Base-by-base conservation (phyloP, 106 monocot species). In the Apostasia ramifera region DNA sequence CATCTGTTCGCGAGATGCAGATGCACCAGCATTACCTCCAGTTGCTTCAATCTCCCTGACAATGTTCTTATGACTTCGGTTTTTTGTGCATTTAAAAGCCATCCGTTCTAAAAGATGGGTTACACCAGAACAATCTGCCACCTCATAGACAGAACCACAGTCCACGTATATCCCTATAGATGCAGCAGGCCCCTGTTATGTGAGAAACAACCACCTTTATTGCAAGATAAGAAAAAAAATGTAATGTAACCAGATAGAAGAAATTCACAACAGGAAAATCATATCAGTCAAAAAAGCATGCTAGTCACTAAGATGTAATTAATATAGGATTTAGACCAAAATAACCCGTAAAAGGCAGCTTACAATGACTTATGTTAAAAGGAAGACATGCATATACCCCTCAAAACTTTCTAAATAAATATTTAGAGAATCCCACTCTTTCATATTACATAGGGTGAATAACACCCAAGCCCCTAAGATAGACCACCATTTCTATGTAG, bases 1-100 rank as follows among this genome's bases (percentile, higher is more conserved):
- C 94, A 83, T 94, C 52, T 88, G 87, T 54, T 94, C 94, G 12
- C 91, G 83, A 4, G 88, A 81, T n/a, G 77, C 88, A 62, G 81
- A 85, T 63, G 81, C 75, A 59, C 57, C 74, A 5, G 88, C 81
- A 80, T 82, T 90, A 55, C 90, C 85, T 66, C 90, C 94, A 41
- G 71, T 79, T 53, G 61, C 71, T 73, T 94, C 94, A 41, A 91
- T 67, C 39, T 91, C 83, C 13, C 42, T 80, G 14, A 94, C 76
- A 75, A 94, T 78, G 10, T 73, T 66, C 66, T 77, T 44, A 70
- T 78, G 76, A 41, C 71, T 81, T 48, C 85, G 78, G 40, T 88
- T 83, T 60, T 59, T 85, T 7, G 90, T 94, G 66, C 80, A 88
- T 72, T 91, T 94, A 71, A 88, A 94, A 40, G 94, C 77, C 77